Base-by-base conservation (phyloP, 345 rosid genomes). In the Bretschneidera sinensis region DNA sequence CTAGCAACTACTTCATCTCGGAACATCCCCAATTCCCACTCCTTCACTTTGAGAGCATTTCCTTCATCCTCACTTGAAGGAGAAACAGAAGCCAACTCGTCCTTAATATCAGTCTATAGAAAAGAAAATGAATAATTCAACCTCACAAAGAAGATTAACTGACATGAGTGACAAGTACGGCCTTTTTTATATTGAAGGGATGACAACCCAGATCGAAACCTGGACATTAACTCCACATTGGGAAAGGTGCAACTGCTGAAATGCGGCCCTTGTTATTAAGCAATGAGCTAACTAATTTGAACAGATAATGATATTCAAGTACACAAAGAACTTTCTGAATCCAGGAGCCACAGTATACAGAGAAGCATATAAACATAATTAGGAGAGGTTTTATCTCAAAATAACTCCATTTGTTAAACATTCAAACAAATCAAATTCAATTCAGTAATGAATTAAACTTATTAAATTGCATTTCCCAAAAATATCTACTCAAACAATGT, bases 1-100 rank as follows among this genome's bases (percentile, higher is more conserved):
- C 74, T 75, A 0, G 75, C 83, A 58, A 85, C 95, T 24, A 94
- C 78, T 72, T 90, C 96, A 22, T 87, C 61, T 43, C 75, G 89
- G 21, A 82, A 73, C 86, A 85, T 85, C 52, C 65, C 72, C 59
- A 80, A 83, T 69, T 85, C 87, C 89, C 82, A 76, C 33, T 87
- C 98, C 75, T 88, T 94, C 66, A 74, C 74, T 69, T 82, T 64
- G 28, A 94, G 78, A 55, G 74, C 84, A 63, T 48, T 66, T 39
- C 60, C 81, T 58, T 48, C n/a, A n/a, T n/a, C 77, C 58, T 76
- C 76, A n/a, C 35, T 51, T 35, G 55, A 67, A 2, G 76, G 47
- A 25, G 73, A 55, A 43, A 62, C 60, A 43, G 57, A 58, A 55
- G 67, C 79, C 31, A 75, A 59, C 52, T 68, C 79, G 48, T 73